Evolutionary conservation across 306 rosid genomes (phyloP).

Genomic region (Rubus parviflorus): DNA sequence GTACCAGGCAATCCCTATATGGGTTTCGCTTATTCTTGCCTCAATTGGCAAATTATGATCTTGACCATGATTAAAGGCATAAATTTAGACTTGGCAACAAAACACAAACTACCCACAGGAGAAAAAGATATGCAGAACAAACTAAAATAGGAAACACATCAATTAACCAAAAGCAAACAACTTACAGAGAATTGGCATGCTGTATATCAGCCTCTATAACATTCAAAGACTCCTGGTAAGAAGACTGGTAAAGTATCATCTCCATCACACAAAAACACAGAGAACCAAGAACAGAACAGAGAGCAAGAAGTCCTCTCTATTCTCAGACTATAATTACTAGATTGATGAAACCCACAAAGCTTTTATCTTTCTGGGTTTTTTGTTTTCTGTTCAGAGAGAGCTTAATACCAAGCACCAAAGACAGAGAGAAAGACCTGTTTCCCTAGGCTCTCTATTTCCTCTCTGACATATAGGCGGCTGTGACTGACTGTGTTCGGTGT

Average conservation of each 20-base stretch:
- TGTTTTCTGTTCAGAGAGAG: background rate
- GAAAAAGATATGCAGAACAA: slow-evolving; percentile 8
- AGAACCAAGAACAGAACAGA: slow-evolving; percentile 9
- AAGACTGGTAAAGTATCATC: slow-evolving; percentile 67
- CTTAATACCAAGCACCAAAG: slow-evolving; percentile 17
- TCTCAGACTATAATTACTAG: background rate
- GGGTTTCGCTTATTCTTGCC: slow-evolving; percentile 10
- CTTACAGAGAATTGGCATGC: slow-evolving; percentile 91
- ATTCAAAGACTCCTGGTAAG: slow-evolving; percentile 73
- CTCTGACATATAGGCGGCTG: slow-evolving; percentile 10
- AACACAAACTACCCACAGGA: slow-evolving; percentile 8
- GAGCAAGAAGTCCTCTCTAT: slow-evolving; percentile 16
- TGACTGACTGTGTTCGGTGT: slow-evolving; percentile 12
- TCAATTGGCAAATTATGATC: slow-evolving; percentile 17
- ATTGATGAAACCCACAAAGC: background rate
- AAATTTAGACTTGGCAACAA: background rate
- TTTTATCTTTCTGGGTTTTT: background rate
- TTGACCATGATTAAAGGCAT: background rate
- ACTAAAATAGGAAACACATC: background rate
- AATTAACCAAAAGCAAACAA: slow-evolving; percentile 1
- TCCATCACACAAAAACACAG: slow-evolving; percentile 35
- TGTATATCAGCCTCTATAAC: slow-evolving; percentile 87
- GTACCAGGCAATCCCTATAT: background rate
- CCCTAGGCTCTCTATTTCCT: background rate
- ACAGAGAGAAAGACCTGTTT: background rate